Base-by-base conservation (phyloP, 164 flowering plant genomes). In the Annona squamosa region DNA sequence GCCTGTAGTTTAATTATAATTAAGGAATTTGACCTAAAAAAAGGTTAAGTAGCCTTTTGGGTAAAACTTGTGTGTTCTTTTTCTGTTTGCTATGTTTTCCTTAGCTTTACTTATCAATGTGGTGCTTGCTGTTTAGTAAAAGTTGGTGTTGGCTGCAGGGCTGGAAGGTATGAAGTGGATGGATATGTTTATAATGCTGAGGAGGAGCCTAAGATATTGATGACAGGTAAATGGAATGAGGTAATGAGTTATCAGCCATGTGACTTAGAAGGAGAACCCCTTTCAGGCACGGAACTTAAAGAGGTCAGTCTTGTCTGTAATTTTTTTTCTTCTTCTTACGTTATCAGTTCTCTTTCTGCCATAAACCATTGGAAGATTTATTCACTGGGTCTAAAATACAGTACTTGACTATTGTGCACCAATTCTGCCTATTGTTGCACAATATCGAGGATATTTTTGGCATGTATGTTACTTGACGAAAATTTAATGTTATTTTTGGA, bases 161-260 rank as follows among this genome's bases (percentile, higher is more conserved):
- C 92, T 83, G 93, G 93, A 71, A 92, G 97, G 16, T 90, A 87
- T 84, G 97, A 90, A 82, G 91, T 90, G 63, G 97, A 92, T 87
- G 97, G 97, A 65, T 92, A 92, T 80, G 87, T 88, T 4, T 92
- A 90, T 76, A 87, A 90, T 84, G 84, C 91, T 65, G 77, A 82
- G 41, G 97, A 92, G 77, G 89, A 92, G 68, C 97, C 97, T 7
- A 86, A 90, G 75, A 87, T 92, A 71, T 78, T 92, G 84, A 90
- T 92, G 93, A 89, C 93, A 67, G 95, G 97, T 71, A 92, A 92
- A 82, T 92, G 95, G 95, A 89, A 92, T 75, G 86, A 89, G 77
- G 84, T 86, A 70, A 78, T 92, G 87, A 88, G 87, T 76, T 92
- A 89, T 74, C 97, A 92, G 74, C 91, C 87, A 4, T 90, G 97